Percentiles rank a stretch among this genome's conserved stretches.
These are phyloP conservation scores for Colletotrichum sp. DNA, from an alignment of 2,329 filamentous ascomycete species.

Conservation along the genomic window DNA sequence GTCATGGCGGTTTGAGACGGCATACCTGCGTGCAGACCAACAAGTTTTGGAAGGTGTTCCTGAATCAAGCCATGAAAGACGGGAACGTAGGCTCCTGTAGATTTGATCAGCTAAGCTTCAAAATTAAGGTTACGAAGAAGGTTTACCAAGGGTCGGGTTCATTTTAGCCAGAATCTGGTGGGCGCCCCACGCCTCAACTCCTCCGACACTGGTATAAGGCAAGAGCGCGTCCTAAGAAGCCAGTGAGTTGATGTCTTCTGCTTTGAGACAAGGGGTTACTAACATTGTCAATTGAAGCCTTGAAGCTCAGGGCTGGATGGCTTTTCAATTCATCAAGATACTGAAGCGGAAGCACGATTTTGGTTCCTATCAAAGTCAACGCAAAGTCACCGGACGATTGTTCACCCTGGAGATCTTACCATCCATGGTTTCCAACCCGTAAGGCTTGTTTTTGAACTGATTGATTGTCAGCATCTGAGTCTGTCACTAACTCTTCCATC, in stretches of 20 bases:
- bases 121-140: rapidly evolving
- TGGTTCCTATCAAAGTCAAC: not conserved
- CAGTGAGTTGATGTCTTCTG: not conserved
- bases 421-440: not conserved
- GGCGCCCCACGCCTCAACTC: not conserved
- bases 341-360: not conserved
- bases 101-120: not conserved
- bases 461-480: not conserved
- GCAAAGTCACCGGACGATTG: not conserved
- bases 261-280: not conserved
- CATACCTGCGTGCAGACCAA: not conserved
- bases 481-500: not conserved
- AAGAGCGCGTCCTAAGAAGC: not conserved
- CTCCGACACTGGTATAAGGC: not conserved
- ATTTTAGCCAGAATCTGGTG: not conserved
- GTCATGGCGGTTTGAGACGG: not conserved
- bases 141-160: not conserved
- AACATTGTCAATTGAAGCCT: not conserved
- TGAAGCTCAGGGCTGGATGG: not conserved
- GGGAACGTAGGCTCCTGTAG: not conserved
- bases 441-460: not conserved
- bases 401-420: not conserved
- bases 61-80: not conserved
- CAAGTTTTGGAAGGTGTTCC: not conserved
- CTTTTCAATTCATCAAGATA: not conserved